Percentiles rank a stretch among this genome's conserved stretches.
Evolutionary conservation across 495 filamentous ascomycete species (phyloP).

Genomic region (Penicillium ochrochloron): DNA sequence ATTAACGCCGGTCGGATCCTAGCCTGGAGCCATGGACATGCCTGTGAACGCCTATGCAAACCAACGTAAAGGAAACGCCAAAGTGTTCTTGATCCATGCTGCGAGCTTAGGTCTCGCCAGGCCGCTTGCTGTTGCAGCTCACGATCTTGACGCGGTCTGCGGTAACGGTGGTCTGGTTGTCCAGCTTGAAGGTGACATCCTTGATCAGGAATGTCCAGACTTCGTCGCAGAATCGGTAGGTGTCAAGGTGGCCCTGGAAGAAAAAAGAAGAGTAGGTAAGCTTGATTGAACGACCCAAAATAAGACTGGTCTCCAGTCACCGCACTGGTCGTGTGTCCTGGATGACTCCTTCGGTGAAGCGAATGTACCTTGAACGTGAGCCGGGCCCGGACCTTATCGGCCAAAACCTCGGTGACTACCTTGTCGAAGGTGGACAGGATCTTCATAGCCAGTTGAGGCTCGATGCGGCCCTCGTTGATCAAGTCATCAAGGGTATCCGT

Average conservation of each 20-base stretch:
- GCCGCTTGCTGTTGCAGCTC: slow-evolving; percentile 86
- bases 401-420: slow-evolving; percentile 82
- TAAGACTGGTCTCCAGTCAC: not conserved
- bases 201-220: slow-evolving; percentile 99
- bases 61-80: slow-evolving; percentile 19
- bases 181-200: slow-evolving; percentile 96
- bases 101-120: slow-evolving; percentile 63
- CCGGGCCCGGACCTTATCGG: slow-evolving; percentile 87
- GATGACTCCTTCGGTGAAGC: slow-evolving; percentile 4
- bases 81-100: slow-evolving; percentile 6
- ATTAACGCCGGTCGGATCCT: slow-evolving; percentile 23
- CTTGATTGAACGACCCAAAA: not conserved
- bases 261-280: slow-evolving; percentile 22
- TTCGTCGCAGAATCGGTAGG: slow-evolving; percentile 99
- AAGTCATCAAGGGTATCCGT: slow-evolving; percentile 96
- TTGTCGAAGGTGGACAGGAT: slow-evolving; percentile 92
- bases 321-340: not conserved
- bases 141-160: slow-evolving; percentile 97
- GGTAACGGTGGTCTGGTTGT: slow-evolving; percentile 67
- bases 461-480: slow-evolving; percentile 89
- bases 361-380: slow-evolving; percentile 82
- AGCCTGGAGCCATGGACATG: slow-evolving; percentile 17
- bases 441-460: slow-evolving; percentile 98
- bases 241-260: slow-evolving; percentile 89
- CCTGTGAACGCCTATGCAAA: slow-evolving; percentile 30